Base-by-base conservation (phyloP, 2,329 filamentous ascomycete genomes). In the Acarospora socialis region DNA sequence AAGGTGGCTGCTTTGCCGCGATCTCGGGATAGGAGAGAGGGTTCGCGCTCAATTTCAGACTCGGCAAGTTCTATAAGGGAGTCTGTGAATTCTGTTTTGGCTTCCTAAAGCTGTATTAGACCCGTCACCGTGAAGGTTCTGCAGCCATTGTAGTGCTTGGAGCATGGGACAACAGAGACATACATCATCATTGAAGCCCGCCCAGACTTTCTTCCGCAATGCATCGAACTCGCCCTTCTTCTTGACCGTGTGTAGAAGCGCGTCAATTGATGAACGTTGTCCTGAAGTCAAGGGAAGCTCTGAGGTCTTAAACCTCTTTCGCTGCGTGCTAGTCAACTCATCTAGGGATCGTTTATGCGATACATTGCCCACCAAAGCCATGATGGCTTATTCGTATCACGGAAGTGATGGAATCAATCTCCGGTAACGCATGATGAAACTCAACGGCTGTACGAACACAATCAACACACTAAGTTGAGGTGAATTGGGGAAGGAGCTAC, bases 221-320 rank as follows among this genome's bases (percentile, higher is more conserved):
- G 55, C 57, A 48, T 77, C 73, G 45, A 74, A 77, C 34, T 71
- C 69, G 40, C 73, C 73, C 50, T 73, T 74, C 52, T 76, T 77
- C 52, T 74, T 74, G 50, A 75, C 74, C 1, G 67, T 68, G 46
- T 73, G 65, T 12, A 75, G 58, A 26, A 77, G 59, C 41, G 60
- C 60, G 48, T 77, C 71, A 34, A 77, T 73, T 15, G 65, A 62
- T 5, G 62, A 57, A 38, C 69, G 66, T 48, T 77, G 70, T 21
- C 63, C 52, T 33, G 67, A 61, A 15, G 66, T 65, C 19, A 77
- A 56, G 3, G 73, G 73, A 16, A 77, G 58, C 41, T 77, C 73
- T 3, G 68, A 66, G 16, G 68, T 56, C 48, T 71, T 72, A 46
- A 72, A 65, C 47, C 66, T 71, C 46, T 66, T 68, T 43, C 61